Conservation (phyloP, 352 stramenopile species). For the Phytopythium oedochilum region DNA sequence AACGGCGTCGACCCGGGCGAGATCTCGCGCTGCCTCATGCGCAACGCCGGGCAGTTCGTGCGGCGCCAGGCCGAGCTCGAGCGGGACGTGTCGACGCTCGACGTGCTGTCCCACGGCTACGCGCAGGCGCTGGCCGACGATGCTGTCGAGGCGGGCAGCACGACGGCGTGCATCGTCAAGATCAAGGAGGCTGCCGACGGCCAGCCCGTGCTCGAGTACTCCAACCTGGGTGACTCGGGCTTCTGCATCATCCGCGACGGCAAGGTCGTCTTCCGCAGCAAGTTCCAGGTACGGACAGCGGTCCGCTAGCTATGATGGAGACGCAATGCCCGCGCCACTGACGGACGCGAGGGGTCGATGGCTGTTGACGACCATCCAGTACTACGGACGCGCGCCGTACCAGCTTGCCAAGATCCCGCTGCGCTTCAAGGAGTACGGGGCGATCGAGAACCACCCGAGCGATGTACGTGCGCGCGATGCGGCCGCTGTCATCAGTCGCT, state of each 20-base stretch:
- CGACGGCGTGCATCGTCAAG: slow-evolving; percentile 68
- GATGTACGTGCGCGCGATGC: slow-evolving; percentile 31
- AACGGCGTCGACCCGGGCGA: slow-evolving; percentile 73
- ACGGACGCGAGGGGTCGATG: not conserved
- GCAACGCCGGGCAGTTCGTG: slow-evolving; percentile 50
- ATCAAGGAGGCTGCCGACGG: slow-evolving; percentile 43
- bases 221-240: slow-evolving; percentile 74
- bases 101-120: slow-evolving; percentile 56
- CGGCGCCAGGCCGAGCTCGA: slow-evolving; percentile 23
- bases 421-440: slow-evolving; percentile 69
- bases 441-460: slow-evolving; percentile 70
- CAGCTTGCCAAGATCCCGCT: slow-evolving; percentile 73
- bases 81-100: slow-evolving; percentile 31
- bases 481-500: too few relatives aligned
- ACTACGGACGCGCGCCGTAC: slow-evolving; percentile 69
- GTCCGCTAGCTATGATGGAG: not conserved
- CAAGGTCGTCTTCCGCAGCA: slow-evolving; percentile 62
- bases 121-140: slow-evolving; percentile 56
- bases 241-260: slow-evolving; percentile 69
- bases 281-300: slow-evolving; percentile 40
- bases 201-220: slow-evolving; percentile 63
- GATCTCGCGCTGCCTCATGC: slow-evolving; percentile 76
- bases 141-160: slow-evolving; percentile 70
- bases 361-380: slow-evolving; percentile 33
- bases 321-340: not conserved